Evolutionary conservation across 805 yeast genomes (phyloP), one percentile per base, ranked within the genome.

Genomic region (Hyphopichia homilentoma): DNA sequence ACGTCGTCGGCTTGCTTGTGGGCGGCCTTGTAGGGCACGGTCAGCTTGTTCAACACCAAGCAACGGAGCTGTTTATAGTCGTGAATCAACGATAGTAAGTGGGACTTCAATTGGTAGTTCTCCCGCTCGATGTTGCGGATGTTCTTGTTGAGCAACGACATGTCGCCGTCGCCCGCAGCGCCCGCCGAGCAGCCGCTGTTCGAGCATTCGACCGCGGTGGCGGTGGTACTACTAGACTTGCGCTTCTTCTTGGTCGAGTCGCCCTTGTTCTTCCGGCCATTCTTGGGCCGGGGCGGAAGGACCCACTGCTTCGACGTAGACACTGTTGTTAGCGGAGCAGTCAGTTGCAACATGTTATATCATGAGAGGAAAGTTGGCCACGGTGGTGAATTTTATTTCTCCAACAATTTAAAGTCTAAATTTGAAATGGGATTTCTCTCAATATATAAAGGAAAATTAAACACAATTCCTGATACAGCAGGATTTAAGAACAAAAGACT

Each of bases 61-160:
- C 47, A 48, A 35, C 54, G 54, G 38, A 66, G 47, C 25, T 57
- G 46, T 37, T 63, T 63, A 43, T 66, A 66, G 37, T 65, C 70
- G 34, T 63, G 61, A 18, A 66, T 64, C 31, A 66, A 49, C 25
- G 54, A 45, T 25, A 66, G 50, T 21, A 66, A 44, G 31, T 55
- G 53, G 7, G 54, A 39, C 32, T 66, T 66, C 30, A 66, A 52
- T 19, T 52, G 51, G 31, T 48, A 40, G 39, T 66, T 66, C 36
- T 66, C 71, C 13, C 43, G 36, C 22, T 55, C 59, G 12, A 62
- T 45, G 16, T 36, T 11, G 16, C 30, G 25, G 7, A 43, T 40
- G 26, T 35, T 36, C 24, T 33, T 39, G 21, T 25, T 35, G 16
- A 36, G 17, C 7, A n/a, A 7, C 8, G 28, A 25, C 19, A 19